Conservation (phyloP, 257 asterid species). For the Cinchona pubescens region DNA sequence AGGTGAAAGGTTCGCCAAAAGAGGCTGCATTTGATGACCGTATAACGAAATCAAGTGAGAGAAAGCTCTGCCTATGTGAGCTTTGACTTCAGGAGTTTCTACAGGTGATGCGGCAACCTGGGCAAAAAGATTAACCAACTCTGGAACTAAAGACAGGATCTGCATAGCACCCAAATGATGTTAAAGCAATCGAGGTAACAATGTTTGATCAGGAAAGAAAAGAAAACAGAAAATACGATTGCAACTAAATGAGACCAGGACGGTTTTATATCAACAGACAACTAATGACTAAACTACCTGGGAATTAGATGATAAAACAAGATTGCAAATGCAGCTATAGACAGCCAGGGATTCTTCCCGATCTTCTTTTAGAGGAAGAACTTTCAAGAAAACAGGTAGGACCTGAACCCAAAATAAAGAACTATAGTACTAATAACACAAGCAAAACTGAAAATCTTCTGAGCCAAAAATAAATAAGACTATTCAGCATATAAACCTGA, state of each 20-base stretch:
- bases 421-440: constrained; percentile 13
- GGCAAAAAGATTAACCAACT: constrained; percentile 82
- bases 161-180: constrained; percentile 30
- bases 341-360: constrained; percentile 80
- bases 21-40: constrained; percentile 93
- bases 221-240: constrained; percentile 13
- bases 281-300: constrained; percentile 49
- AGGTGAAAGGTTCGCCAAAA: constrained; percentile 78
- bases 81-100: constrained; percentile 85
- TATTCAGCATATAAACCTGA: constrained; percentile 53
- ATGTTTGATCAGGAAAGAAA: not conserved
- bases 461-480: constrained; percentile 7
- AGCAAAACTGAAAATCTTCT: constrained; percentile 17
- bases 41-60: constrained; percentile 77
- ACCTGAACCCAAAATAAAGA: constrained; percentile 56
- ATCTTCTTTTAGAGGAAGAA: constrained; percentile 94
- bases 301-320: constrained; percentile 83
- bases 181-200: constrained; percentile 7
- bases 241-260: not conserved
- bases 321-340: constrained; percentile 80
- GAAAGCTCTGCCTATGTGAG: constrained; percentile 83
- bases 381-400: constrained; percentile 81
- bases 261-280: constrained; percentile 3
- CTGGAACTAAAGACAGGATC: constrained; percentile 75
- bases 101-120: constrained; percentile 74